Percentiles rank a stretch among this genome's conserved stretches.
Conservation (phyloP, 257 asterid species). For the Solanum bukasovii region DNA sequence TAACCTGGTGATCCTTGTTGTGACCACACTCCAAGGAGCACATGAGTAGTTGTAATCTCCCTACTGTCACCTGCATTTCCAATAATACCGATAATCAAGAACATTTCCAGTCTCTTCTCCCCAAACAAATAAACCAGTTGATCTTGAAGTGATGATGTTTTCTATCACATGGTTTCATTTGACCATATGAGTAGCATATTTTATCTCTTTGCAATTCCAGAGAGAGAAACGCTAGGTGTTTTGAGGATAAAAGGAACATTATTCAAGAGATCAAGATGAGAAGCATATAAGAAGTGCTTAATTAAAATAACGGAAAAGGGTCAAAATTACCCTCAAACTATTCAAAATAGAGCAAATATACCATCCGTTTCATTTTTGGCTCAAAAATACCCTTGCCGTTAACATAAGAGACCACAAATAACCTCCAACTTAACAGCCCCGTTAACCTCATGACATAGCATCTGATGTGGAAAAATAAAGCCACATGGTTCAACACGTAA, state of each 20-base stretch:
- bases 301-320: background rate
- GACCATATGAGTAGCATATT: background rate
- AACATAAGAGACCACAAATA: no score
- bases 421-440: no score
- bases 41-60: slow-evolving; percentile 44
- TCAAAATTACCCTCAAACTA: no score
- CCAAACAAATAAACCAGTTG: background rate
- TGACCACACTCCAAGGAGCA: slow-evolving; percentile 60
- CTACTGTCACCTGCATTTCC: slow-evolving; percentile 37
- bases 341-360: no score
- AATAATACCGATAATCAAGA: background rate
- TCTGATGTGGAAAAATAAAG: no score
- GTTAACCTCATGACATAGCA: no score
- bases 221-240: background rate
- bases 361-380: no score
- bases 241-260: background rate
- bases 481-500: no score
- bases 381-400: no score
- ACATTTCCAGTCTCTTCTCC: background rate
- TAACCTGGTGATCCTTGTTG: slow-evolving; percentile 57
- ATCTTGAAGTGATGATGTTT: background rate
- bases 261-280: background rate
- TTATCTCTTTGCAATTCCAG: background rate
- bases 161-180: background rate
- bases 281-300: background rate